phyloP scores from a whole-genome alignment of 352 stramenopile species.

The Globisporangium yorkense region DNA sequence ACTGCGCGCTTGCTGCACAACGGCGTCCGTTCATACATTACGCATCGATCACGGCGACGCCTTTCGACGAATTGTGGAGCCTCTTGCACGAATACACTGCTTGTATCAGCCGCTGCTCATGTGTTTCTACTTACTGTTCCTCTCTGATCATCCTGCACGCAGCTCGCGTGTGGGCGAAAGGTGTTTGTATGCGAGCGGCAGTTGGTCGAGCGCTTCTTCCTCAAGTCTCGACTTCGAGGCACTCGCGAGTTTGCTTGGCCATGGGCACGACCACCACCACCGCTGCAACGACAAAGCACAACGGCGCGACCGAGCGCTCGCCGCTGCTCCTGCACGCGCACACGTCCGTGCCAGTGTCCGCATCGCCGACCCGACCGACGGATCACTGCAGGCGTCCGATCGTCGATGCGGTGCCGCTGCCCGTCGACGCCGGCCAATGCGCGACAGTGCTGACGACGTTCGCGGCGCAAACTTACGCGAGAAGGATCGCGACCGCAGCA shows the following conservation, averaged over 20 bases:
- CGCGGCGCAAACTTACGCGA: background rate
- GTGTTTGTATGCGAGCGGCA: too few species aligned
- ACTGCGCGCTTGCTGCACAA: too few species aligned
- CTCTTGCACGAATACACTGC: too few species aligned
- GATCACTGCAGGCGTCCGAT: slow-evolving; percentile 4
- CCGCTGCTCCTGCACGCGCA: slow-evolving; percentile 5
- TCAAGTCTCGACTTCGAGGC: background rate
- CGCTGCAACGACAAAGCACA: background rate
- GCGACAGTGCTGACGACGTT: slow-evolving; percentile 1
- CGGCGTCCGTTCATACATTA: too few species aligned
- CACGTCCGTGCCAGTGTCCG: background rate
- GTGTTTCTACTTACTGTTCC: too few species aligned
- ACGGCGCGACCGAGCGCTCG: slow-evolving; percentile 1
- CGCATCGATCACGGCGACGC: too few species aligned
- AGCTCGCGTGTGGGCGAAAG: too few species aligned
- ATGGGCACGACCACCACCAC: background rate
- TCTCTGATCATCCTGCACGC: too few species aligned
- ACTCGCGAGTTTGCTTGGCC: background rate
- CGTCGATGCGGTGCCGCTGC: slow-evolving; percentile 6
- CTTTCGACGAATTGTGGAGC: too few species aligned
- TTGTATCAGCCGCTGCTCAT: too few species aligned
- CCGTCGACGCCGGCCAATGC: background rate
- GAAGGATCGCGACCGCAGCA: slow-evolving; percentile 1
- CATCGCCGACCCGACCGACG: background rate
- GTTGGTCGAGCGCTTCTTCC: too few species aligned